Conservation (phyloP, 352 stramenopile genomes). For the Pythium scleroteichum region DNA sequence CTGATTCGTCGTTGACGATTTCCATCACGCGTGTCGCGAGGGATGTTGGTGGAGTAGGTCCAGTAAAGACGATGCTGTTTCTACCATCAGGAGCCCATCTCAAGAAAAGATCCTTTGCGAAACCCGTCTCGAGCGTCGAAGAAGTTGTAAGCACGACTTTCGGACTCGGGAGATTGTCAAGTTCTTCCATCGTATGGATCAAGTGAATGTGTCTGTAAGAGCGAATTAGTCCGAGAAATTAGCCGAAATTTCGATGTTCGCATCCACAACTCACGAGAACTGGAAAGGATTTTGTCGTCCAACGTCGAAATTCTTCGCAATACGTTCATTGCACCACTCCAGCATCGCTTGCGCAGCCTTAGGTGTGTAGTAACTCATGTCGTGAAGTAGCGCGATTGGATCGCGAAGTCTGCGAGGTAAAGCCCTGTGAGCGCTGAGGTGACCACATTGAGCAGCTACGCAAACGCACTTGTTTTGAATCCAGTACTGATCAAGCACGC, state of each 20-base stretch:
- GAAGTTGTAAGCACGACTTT: constrained; percentile 88
- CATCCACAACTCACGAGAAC: constrained; percentile 57
- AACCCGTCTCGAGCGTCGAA: constrained; percentile 76
- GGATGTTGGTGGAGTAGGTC: constrained; percentile 55
- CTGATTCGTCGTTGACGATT: constrained; percentile 47
- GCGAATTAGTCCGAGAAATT: too few species aligned
- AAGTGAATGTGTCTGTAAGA: constrained; percentile 77
- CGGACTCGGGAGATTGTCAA: constrained; percentile 82
- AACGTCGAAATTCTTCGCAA: constrained; percentile 90
- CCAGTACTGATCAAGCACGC: constrained; percentile 96
- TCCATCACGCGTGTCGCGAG: constrained; percentile 72
- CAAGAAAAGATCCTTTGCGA: constrained; percentile 84
- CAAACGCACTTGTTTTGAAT: constrained; percentile 92
- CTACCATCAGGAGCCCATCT: constrained; percentile 71
- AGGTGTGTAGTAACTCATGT: constrained; percentile 90
- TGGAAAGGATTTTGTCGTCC: constrained; percentile 88
- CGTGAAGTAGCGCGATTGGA: constrained; percentile 84
- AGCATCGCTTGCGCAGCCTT: constrained; percentile 89
- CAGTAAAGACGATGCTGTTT: constrained; percentile 88
- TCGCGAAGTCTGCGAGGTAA: constrained; percentile 59
- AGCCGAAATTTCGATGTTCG: too few species aligned
- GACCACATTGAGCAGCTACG: too few species aligned
- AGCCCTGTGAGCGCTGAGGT: too few species aligned
- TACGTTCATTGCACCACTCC: constrained; percentile 90
- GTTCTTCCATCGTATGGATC: constrained; percentile 83